phyloP scores from a whole-genome alignment of 164 flowering plant species.

The Cinnamomum chago region DNA sequence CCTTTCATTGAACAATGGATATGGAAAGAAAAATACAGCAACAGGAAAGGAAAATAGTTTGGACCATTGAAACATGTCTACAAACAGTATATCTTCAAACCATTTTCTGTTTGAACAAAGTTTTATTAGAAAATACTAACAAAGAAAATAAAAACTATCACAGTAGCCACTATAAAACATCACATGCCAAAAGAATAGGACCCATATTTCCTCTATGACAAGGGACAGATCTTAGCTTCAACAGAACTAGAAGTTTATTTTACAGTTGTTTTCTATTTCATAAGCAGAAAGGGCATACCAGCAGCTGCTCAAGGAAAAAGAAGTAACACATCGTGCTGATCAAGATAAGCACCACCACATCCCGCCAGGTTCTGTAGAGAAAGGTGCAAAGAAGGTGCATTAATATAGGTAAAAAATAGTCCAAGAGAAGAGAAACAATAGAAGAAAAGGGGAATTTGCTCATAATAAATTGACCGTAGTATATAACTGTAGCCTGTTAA shows the following conservation, averaged over 20 bases:
- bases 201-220: no score
- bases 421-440: neutral
- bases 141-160: no score
- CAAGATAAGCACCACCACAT: conserved; percentile 73
- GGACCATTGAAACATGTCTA: no score
- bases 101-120: no score
- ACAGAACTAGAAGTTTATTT: neutral
- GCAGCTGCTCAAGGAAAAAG: conserved; percentile 93
- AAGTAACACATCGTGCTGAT: conserved; percentile 90
- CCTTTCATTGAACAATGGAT: no score
- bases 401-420: neutral
- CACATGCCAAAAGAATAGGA: no score
- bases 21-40: no score
- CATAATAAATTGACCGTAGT: neutral
- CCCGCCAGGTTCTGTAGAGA: conserved; percentile 79
- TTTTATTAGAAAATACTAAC: no score
- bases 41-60: no score
- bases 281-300: conserved; percentile 47
- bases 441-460: neutral
- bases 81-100: no score
- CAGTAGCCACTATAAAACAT: no score
- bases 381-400: conserved; percentile 4
- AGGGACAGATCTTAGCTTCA: neutral
- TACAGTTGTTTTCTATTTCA: neutral
- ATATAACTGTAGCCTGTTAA: neutral